Evolutionary conservation across 331 rosid species (phyloP), one percentile per base, ranked within the genome.

Genomic region (Rhamnella rubrinervis): DNA sequence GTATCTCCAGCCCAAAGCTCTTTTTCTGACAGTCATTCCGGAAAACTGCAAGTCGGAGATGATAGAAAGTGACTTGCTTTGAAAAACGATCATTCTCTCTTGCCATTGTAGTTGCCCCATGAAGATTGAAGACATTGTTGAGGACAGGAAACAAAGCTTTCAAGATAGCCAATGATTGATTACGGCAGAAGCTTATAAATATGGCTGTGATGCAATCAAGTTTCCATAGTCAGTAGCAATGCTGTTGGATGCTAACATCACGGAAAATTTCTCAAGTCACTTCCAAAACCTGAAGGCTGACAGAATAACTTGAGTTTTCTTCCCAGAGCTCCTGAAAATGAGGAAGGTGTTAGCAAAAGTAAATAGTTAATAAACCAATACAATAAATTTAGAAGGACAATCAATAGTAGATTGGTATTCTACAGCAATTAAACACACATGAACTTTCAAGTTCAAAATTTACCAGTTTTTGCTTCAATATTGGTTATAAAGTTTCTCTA

Each of bases 41-140:
- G 61, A 93, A 93, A 72, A 93, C 97, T 25, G 92, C 95, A 80
- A 93, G 97, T 66, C 96, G 89, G 62, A 93, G 97, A 71, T 91
- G 91, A 84, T 93, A 96, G 81, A 93, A 91, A 69, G 92, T 93
- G 60, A 91, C 92, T 93, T 93, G 98, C 86, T 93, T 93, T 73
- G 91, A 79, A 85, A 93, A 93, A 49, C 98, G 98, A 71, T 93
- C 98, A 78, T 93, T 93, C 70, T 93, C 98, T 85, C 98, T 84
- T 59, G 98, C 92, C 96, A 93, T 93, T 77, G 91, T 77, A 76
- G 85, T 88, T 70, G 85, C 89, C 38, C 98, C 98, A 74, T 93
- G 98, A 71, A 91, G 88, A 85, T 88, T 87, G 71, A 87, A 93
- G 61, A 91, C 66, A 65, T 71, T 66, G 83, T 91, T 84, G 85